A percentile compares a stretch with the other conserved stretches of the same genome.
These are phyloP conservation scores for Pseudocercospora musae DNA, from an alignment of 2,329 filamentous ascomycete species.

Conservation along the genomic window DNA sequence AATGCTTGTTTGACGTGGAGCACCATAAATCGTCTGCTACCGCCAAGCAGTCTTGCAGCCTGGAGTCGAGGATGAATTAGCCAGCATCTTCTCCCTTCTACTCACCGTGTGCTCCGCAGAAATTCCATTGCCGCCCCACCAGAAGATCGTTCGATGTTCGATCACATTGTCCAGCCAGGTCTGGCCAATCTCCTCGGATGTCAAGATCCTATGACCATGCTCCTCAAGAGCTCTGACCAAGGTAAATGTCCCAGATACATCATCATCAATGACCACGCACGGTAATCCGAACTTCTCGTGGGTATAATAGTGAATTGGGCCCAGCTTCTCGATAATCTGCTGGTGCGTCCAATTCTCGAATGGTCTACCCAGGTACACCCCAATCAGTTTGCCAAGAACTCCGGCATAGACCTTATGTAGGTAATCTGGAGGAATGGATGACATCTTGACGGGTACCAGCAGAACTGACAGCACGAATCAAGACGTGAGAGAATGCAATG, in stretches of 20 bases:
- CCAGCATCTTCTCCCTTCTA: not conserved
- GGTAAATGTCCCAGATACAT: conserved; percentile 1
- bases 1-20: not conserved
- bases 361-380: conserved; percentile 5
- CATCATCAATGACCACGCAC: conserved; percentile 3
- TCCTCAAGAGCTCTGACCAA: conserved; percentile 1
- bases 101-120: conserved; percentile 1
- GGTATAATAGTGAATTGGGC: not conserved
- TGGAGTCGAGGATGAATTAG: not conserved
- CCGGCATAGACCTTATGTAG: conserved; percentile 1
- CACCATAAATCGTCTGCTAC: not conserved
- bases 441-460: not conserved
- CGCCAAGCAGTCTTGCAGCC: not conserved
- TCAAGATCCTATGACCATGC: not conserved
- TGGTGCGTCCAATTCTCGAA: conserved; percentile 5
- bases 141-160: not conserved
- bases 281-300: conserved; percentile 1
- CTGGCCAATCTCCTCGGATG: not conserved
- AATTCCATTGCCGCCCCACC: conserved; percentile 4
- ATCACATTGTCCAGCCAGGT: conserved; percentile 5
- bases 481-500: not conserved
- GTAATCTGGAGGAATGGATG: not conserved
- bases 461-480: not conserved
- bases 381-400: conserved; percentile 3
- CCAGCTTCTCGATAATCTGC: not conserved